These are phyloP conservation scores for Arthroderma uncinatum DNA, from an alignment of 2,329 filamentous ascomycete genomes.

Conservation along the genomic window DNA sequence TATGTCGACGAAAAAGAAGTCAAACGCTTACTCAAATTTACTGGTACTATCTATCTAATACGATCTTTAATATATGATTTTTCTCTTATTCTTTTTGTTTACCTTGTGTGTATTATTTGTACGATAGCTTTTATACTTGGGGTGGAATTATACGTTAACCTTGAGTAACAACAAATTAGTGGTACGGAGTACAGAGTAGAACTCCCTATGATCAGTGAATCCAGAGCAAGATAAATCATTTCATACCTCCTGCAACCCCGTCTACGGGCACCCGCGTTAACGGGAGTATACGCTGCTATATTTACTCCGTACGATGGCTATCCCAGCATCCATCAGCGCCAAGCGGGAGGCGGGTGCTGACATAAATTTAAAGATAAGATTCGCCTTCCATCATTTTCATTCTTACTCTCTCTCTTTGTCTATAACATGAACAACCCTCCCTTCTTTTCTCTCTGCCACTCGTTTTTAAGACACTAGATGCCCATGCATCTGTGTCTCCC, in stretches of 20 bases:
- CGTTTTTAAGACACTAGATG: constrained; percentile 7
- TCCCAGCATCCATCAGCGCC: neutral
- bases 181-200: neutral
- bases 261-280: neutral
- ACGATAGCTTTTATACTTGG: neutral
- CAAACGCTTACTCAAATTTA: neutral
- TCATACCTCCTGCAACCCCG: neutral
- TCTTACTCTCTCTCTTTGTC: neutral
- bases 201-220: neutral
- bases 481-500: constrained; percentile 38
- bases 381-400: neutral
- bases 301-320: neutral
- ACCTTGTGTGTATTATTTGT: neutral
- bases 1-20: neutral
- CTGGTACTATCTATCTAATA: constrained; percentile 2
- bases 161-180: neutral
- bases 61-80: constrained; percentile 2
- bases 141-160: neutral
- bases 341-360: neutral
- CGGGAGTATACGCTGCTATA: neutral
- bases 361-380: neutral
- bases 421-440: neutral
- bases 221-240: neutral
- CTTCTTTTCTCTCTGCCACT: neutral
- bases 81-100: neutral